Base-by-base conservation (phyloP, 2,329 filamentous ascomycete genomes). In the Madurella fahalii region DNA sequence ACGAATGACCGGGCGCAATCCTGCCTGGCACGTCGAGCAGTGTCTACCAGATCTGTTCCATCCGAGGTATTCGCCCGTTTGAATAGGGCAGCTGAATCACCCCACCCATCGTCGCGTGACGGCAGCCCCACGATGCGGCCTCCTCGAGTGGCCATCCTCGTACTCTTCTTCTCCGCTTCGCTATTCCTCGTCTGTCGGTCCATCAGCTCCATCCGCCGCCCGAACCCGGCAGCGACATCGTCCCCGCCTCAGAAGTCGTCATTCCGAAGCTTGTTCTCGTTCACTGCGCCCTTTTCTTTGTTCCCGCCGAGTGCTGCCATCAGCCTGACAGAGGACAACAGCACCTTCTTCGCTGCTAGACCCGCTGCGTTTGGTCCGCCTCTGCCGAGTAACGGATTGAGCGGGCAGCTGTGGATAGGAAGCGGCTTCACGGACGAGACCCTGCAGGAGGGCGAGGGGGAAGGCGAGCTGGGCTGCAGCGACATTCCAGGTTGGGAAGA, bases 261-360 rank as follows among this genome's bases (percentile, higher is more conserved):
- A 52, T 69, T 85, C 46, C 74, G 74, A 53, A 76, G 80, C 40
- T 74, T 89, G 60, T 84, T 89, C 71, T 86, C 86, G 60, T 88
- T 89, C 70, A 84, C 84, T 56, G 78, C 85, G 5, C 86, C 92
- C 1, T 89, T 92, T 60, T 91, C 90, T 17, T 83, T 99, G 18
- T 99, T 99, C 69, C 92, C 93, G 4, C 92, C 92, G 3, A 96
- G 94, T 61, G 94, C 94, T 46, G 89, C 95, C 65, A 96, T 99
- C 69, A 96, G 90, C 70, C 81, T 99, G 58, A 96, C 92, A 66
- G 91, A 97, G 71, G 94, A 99, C 72, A 99, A 99, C 72, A 96
- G 90, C 63, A 99, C 94, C 12, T 95, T 95, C 63, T 99, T 99
- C 74, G 80, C 95, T 52, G 92, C 94, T 42, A 82, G 94, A 47